Evolutionary conservation across 2,329 filamentous ascomycete genomes (phyloP).

Genomic region (Lecanicillium sp.): DNA sequence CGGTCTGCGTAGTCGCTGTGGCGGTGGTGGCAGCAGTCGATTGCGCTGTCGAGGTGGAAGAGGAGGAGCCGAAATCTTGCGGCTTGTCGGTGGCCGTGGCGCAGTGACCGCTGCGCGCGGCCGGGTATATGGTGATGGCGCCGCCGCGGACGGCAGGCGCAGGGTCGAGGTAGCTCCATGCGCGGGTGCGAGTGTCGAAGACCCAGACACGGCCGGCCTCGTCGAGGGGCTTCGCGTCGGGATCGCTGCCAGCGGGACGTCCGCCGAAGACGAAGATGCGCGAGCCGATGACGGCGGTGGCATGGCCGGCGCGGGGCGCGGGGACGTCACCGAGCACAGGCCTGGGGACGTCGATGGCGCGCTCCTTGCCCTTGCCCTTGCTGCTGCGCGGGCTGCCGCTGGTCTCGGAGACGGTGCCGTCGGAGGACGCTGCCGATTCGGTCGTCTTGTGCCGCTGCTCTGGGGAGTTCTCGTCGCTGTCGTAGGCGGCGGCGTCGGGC

Average conservation of each 20-base stretch:
- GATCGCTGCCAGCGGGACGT: slow-evolving; percentile 56
- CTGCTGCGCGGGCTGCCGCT: slow-evolving; percentile 18
- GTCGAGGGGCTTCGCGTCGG: slow-evolving; percentile 63
- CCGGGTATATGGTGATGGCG: slow-evolving; percentile 42
- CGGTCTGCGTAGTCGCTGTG: background rate
- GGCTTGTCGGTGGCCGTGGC: slow-evolving; percentile 53
- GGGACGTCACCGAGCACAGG: slow-evolving; percentile 46
- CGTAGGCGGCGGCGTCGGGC: slow-evolving; percentile 24
- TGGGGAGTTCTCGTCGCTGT: slow-evolving; percentile 13
- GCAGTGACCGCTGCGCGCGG: slow-evolving; percentile 65
- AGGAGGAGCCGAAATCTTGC: slow-evolving; percentile 37
- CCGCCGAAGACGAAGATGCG: slow-evolving; percentile 80
- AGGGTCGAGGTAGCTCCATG: slow-evolving; percentile 62
- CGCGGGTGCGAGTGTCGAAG: slow-evolving; percentile 58
- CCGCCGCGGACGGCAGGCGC: slow-evolving; percentile 37
- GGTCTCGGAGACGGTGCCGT: slow-evolving; percentile 32
- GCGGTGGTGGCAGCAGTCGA: background rate
- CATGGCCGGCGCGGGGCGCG: slow-evolving; percentile 64
- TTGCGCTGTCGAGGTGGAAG: slow-evolving; percentile 24
- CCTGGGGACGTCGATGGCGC: slow-evolving; percentile 20
- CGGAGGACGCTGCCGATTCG: slow-evolving; percentile 20
- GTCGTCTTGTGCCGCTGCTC: slow-evolving; percentile 15
- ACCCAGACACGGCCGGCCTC: slow-evolving; percentile 72
- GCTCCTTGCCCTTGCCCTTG: slow-evolving; percentile 36
- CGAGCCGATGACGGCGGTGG: slow-evolving; percentile 60